Percentiles rank a stretch among this genome's conserved stretches.
phyloP scores from a whole-genome alignment of 2,329 filamentous ascomycete species.

The Aspergillus versicolor region DNA sequence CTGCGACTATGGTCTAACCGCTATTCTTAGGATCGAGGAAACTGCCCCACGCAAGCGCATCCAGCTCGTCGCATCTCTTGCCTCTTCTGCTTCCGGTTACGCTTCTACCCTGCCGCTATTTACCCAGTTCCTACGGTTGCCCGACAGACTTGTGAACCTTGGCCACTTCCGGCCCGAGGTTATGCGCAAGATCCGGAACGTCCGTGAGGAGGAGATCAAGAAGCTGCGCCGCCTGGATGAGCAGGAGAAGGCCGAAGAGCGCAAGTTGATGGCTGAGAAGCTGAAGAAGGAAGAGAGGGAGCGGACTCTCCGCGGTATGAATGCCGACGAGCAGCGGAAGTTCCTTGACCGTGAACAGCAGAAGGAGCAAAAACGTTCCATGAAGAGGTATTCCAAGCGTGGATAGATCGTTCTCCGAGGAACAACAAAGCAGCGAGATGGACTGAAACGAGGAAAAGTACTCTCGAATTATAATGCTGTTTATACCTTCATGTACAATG shows the following conservation, averaged over 20 bases:
- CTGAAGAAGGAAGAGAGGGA: constrained; percentile 89
- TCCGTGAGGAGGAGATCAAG: constrained; percentile 76
- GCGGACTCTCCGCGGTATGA: constrained; percentile 71
- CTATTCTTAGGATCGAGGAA: constrained; percentile 70
- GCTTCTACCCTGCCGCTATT: constrained; percentile 71
- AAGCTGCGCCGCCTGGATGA: constrained; percentile 79
- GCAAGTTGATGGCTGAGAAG: constrained; percentile 53
- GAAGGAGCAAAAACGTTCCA: constrained; percentile 64
- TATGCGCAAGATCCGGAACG: constrained; percentile 74
- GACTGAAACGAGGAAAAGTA: constrained; percentile 13
- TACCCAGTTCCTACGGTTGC: constrained; percentile 76
- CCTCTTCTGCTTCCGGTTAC: constrained; percentile 63
- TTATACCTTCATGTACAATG: constrained; percentile 24
- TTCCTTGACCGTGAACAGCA: constrained; percentile 78
- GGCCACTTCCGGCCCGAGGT: constrained; percentile 92
- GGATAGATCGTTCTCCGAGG: constrained; percentile 31
- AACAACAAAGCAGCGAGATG: neutral
- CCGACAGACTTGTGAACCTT: constrained; percentile 72
- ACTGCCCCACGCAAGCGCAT: constrained; percentile 82
- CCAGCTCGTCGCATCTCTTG: constrained; percentile 70
- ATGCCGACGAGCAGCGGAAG: constrained; percentile 82
- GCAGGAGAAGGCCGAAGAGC: constrained; percentile 65
- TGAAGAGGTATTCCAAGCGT: constrained; percentile 63
- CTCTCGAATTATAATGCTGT: constrained; percentile 18
- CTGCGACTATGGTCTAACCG: neutral